Evolutionary conservation across 495 filamentous ascomycete genomes (phyloP).

Genomic region (Neurospora tetrasperma): DNA sequence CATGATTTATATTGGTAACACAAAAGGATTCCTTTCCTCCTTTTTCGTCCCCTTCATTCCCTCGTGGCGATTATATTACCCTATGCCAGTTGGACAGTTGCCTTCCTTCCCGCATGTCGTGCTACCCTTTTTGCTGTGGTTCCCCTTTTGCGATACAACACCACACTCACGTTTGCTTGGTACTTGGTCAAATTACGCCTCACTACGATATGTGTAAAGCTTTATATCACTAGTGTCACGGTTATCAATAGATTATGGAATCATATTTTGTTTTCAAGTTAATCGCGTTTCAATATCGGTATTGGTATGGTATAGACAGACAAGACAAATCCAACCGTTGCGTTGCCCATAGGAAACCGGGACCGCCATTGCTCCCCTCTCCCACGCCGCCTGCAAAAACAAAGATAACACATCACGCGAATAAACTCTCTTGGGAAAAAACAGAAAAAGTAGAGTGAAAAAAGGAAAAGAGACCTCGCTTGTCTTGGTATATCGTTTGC

Average conservation of each 20-base stretch:
- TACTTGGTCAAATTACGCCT: background rate
- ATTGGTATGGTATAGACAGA: background rate
- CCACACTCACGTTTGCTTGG: background rate
- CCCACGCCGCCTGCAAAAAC: background rate
- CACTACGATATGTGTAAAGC: background rate
- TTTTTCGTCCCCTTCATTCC: background rate
- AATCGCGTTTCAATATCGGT: background rate
- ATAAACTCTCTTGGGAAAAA: background rate
- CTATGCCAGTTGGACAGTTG: background rate
- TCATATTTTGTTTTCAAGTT: conserved; percentile 1
- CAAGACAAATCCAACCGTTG: background rate
- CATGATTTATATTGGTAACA: background rate
- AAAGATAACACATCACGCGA: background rate
- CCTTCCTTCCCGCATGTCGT: background rate
- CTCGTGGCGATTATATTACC: background rate
- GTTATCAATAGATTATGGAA: background rate
- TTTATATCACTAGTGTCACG: background rate
- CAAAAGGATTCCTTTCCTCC: background rate
- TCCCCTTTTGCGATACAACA: background rate
- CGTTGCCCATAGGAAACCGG: background rate
- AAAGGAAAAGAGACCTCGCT: conserved; percentile 3
- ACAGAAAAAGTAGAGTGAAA: background rate
- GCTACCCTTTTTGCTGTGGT: background rate
- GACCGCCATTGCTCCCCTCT: background rate
- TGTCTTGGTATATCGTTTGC: conserved; percentile 8